These are phyloP conservation scores for Podaxis rugospora DNA, from an alignment of 768 basidiomycete genomes.

Conservation along the genomic window DNA sequence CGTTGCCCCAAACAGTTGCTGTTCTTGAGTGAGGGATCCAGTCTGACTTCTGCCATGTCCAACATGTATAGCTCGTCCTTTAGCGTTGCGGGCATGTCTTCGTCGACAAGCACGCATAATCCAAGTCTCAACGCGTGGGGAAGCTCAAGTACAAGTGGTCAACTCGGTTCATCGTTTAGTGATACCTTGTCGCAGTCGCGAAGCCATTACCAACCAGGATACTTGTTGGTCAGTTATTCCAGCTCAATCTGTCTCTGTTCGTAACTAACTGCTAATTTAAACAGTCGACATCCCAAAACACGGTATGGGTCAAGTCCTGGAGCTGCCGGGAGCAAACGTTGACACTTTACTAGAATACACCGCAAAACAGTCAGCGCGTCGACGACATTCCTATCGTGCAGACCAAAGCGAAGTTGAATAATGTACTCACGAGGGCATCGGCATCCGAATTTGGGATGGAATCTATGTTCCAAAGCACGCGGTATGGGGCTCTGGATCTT, in stretches of 20 bases:
- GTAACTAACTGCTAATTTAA: not conserved
- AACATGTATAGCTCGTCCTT: constrained; percentile 44
- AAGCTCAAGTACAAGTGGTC: constrained; percentile 36
- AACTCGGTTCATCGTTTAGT: constrained; percentile 49
- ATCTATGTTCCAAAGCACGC: constrained; percentile 78
- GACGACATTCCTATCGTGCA: constrained; percentile 74
- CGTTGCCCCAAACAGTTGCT: not conserved
- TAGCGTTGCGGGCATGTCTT: constrained; percentile 58
- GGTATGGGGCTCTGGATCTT: constrained; percentile 31
- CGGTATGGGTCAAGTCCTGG: constrained; percentile 30
- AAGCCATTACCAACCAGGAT: constrained; percentile 77
- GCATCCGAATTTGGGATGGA: constrained; percentile 77
- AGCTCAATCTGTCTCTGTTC: not conserved
- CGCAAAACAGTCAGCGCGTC: constrained; percentile 55
- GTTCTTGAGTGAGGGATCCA: not conserved
- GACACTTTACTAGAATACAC: constrained; percentile 30
- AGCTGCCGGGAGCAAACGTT: not conserved
- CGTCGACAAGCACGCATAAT: constrained; percentile 42
- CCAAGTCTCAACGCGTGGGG: constrained; percentile 52
- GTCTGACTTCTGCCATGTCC: not conserved
- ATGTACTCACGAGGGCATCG: constrained; percentile 57
- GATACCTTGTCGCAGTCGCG: constrained; percentile 69
- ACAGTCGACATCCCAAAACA: constrained; percentile 61
- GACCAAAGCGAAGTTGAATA: constrained; percentile 79
- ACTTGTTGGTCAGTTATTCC: constrained; percentile 58